Base-by-base conservation (phyloP, 192 early-diverging fungal genomes). In the Entomortierella lignicola region DNA sequence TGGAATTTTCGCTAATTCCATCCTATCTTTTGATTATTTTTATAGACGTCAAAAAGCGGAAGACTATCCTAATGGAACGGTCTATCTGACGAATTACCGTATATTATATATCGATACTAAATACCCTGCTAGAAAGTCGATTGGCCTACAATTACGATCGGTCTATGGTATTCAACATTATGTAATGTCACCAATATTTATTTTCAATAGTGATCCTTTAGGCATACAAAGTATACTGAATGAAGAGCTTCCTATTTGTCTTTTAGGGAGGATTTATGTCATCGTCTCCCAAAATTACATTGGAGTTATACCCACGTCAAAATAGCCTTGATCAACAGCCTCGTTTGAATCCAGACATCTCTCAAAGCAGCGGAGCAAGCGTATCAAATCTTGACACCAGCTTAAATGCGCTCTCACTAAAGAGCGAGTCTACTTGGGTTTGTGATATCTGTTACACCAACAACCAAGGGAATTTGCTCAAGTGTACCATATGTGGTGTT, bases 91-190 rank as follows among this genome's bases (percentile, higher is more conserved):
- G 10, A 84, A 80, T 4, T 89, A 91, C 62, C 86, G 94, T 27
- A 74, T 97, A 31, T 75, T 96, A n/a, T 97, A 94, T 82, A 89
- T 97, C 18, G 91, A 94, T 74, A 81, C 83, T 48, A 82, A 85
- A 34, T 63, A 80, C 12, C 88, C 92, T 2, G 77, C 69, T 6
- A 72, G 82, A 41, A 64, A 88, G 27, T 93, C 92, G 8, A 81
- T 89, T 8, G 86, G 83, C 20, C 53, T 91, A 27, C 71, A 83
- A 32, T 55, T 93, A 29, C 77, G 79, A 21, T 55, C 63, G 8
- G 77, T 92, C 25, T 69, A 67, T 30, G 71, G 68, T 2, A 80
- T 86, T 21, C 85, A 87, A 27, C 55, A 65, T 52, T 88, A 85
- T 81, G 88, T 87, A 84, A 71, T 59, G 29, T 29, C 5, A 10